phyloP scores from a whole-genome alignment of 495 filamentous ascomycete genomes.

The Penicillium coprophilum region DNA sequence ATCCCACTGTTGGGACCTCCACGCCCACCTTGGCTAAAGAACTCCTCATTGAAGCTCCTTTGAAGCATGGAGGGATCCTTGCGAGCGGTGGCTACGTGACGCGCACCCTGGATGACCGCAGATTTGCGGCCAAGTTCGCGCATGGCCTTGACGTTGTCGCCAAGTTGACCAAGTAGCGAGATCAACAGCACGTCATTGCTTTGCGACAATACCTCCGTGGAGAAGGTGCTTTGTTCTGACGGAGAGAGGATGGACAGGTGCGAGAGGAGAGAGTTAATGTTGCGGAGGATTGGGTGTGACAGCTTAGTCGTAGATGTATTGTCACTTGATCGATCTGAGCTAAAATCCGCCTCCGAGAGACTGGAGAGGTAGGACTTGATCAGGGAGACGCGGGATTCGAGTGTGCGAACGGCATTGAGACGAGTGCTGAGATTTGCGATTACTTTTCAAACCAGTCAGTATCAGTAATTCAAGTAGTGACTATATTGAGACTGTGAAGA shows the following conservation, averaged over 20 bases:
- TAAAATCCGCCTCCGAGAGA: slow-evolving; percentile 59
- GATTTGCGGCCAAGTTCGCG: slow-evolving; percentile 73
- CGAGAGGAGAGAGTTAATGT: slow-evolving; percentile 56
- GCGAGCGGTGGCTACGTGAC: slow-evolving; percentile 26
- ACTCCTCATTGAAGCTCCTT: slow-evolving; percentile 32
- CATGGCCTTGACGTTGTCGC: slow-evolving; percentile 63
- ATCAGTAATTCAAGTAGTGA: background rate
- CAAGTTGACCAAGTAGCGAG: slow-evolving; percentile 65
- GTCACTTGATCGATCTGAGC: slow-evolving; percentile 33
- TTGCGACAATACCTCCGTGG: slow-evolving; percentile 64
- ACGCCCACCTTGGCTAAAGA: slow-evolving; percentile 14
- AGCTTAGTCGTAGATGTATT: slow-evolving; percentile 23
- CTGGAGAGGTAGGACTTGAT: slow-evolving; percentile 76
- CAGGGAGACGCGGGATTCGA: slow-evolving; percentile 79
- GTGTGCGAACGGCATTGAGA: slow-evolving; percentile 86
- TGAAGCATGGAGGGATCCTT: slow-evolving; percentile 28
- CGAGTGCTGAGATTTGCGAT: slow-evolving; percentile 77
- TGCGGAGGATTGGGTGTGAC: slow-evolving; percentile 54
- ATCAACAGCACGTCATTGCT: slow-evolving; percentile 76
- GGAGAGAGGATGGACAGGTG: slow-evolving; percentile 55
- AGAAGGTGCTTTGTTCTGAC: slow-evolving; percentile 55
- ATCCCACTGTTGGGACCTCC: slow-evolving; percentile 9
- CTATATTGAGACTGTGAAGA: background rate
- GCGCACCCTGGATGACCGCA: slow-evolving; percentile 56
- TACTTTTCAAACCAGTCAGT: slow-evolving; percentile 43